Percentiles rank a stretch among this genome's conserved stretches.
Conservation (phyloP, 1,139 yeast genomes). For the Yamadazyma triangularis region DNA sequence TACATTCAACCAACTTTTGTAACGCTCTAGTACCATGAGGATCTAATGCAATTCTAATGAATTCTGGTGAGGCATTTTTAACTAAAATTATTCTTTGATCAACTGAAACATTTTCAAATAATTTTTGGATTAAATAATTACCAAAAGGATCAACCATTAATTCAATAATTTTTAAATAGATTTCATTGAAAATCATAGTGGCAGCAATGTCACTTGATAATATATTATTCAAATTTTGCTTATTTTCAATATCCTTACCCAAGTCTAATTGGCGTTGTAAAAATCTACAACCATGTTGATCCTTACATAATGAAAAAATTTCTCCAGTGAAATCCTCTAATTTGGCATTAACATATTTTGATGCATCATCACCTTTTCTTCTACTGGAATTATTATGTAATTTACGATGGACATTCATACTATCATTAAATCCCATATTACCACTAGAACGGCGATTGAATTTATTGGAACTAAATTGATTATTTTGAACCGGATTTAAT, state of each 20-base stretch:
- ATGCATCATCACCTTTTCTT: slow-evolving; percentile 43
- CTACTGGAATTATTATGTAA: slow-evolving; percentile 26
- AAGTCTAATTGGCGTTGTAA: slow-evolving; percentile 78
- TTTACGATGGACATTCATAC: slow-evolving; percentile 39
- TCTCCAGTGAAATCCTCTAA: slow-evolving; percentile 70
- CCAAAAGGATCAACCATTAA: slow-evolving; percentile 97
- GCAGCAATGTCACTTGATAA: slow-evolving; percentile 42
- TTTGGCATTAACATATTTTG: slow-evolving; percentile 47
- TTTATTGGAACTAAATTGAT: slow-evolving; percentile 5
- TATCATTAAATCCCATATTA: slow-evolving; percentile 17
- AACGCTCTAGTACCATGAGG: slow-evolving; percentile 49
- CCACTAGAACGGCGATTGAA: slow-evolving; percentile 7
- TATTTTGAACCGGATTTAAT: slow-evolving; percentile 7
- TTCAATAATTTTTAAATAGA: slow-evolving; percentile 72
- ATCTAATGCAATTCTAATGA: slow-evolving; percentile 74
- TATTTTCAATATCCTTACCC: slow-evolving; percentile 18
- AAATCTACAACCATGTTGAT: slow-evolving; percentile 94
- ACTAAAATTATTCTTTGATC: slow-evolving; percentile 72
- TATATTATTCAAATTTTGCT: slow-evolving; percentile 9
- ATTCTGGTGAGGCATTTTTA: slow-evolving; percentile 66
- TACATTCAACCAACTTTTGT: slow-evolving; percentile 62
- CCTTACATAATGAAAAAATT: slow-evolving; percentile 75
- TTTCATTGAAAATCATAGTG: slow-evolving; percentile 73
- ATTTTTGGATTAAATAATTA: slow-evolving; percentile 85
- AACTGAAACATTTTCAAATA: slow-evolving; percentile 68